Percentiles rank a stretch among this genome's conserved stretches.
Conservation (phyloP, 805 yeast species). For the Lipomyces sp. region DNA sequence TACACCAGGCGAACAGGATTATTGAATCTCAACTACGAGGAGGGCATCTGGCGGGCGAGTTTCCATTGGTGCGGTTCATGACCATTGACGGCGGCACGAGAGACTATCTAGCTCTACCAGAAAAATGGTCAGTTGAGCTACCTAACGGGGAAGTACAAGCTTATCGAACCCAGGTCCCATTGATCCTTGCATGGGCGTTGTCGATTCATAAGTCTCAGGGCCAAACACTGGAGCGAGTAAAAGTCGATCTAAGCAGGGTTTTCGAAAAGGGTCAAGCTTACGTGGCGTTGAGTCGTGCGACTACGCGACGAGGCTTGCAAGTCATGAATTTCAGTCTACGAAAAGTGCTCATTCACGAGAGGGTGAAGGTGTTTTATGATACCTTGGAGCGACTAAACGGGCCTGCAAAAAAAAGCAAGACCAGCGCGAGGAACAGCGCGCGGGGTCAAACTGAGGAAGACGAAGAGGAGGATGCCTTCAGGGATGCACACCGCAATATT, state of each 20-base stretch:
- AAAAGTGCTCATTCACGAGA: slow-evolving; percentile 65
- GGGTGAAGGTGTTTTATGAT: slow-evolving; percentile 66
- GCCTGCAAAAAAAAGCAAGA: slow-evolving; percentile 2
- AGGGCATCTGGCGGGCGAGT: neutral
- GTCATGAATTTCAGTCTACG: slow-evolving; percentile 65
- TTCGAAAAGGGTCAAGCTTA: slow-evolving; percentile 95
- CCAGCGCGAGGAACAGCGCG: neutral
- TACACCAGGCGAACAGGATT: neutral
- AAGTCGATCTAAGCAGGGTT: slow-evolving; percentile 68
- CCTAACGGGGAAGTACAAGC: slow-evolving; percentile 66
- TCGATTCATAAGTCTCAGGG: slow-evolving; percentile 97
- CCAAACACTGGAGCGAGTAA: slow-evolving; percentile 71
- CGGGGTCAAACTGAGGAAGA: neutral
- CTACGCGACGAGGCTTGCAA: slow-evolving; percentile 75
- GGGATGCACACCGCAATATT: no score
- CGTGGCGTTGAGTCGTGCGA: slow-evolving; percentile 91
- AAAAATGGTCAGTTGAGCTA: slow-evolving; percentile 76
- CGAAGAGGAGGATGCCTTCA: neutral
- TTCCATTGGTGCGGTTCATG: slow-evolving; percentile 75
- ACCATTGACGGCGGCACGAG: slow-evolving; percentile 68
- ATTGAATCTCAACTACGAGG: neutral
- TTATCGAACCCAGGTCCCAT: slow-evolving; percentile 74
- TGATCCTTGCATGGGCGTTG: slow-evolving; percentile 93
- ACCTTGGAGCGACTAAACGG: slow-evolving; percentile 2
- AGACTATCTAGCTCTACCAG: slow-evolving; percentile 76